A percentile compares a stretch with the other conserved stretches of the same genome.
These are phyloP conservation scores for Coleophoma eucalyptorum DNA, from an alignment of 2,329 filamentous ascomycete genomes.

Conservation along the genomic window DNA sequence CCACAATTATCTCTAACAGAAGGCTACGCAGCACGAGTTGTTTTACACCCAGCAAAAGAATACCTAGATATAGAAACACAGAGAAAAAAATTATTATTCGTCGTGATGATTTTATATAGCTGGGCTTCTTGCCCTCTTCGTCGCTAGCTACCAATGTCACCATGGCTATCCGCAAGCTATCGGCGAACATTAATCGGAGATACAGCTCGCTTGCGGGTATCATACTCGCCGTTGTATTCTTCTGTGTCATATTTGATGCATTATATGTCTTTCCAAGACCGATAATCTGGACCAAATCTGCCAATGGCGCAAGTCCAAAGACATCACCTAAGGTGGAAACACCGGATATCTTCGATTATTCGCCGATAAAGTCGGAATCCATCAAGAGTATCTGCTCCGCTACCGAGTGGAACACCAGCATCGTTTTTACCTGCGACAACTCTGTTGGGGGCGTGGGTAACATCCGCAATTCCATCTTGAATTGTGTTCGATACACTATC, in stretches of 20 bases:
- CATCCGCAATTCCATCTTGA: constrained; percentile 24
- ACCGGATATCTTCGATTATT: constrained; percentile 17
- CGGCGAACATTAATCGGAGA: background rate
- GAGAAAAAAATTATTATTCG: too few relatives aligned
- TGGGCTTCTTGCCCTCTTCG: too few relatives aligned
- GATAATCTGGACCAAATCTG: background rate
- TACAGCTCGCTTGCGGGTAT: background rate
- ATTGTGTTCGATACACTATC: constrained; percentile 24
- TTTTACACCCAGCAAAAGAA: too few relatives aligned
- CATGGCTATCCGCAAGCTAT: background rate
- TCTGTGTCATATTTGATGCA: background rate
- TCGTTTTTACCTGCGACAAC: constrained; percentile 21
- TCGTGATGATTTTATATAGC: too few relatives aligned
- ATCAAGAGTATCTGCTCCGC: constrained; percentile 16
- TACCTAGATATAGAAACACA: too few relatives aligned
- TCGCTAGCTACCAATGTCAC: background rate
- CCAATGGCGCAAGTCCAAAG: background rate
- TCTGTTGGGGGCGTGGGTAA: constrained; percentile 24
- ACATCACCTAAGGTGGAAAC: background rate
- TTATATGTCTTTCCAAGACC: background rate
- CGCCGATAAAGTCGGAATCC: constrained; percentile 15
- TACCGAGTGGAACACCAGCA: constrained; percentile 19
- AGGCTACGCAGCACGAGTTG: too few relatives aligned
- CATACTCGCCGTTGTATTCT: background rate
- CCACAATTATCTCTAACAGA: too few relatives aligned